A percentile compares a stretch with the other conserved stretches of the same genome.
These are phyloP conservation scores for Spinacia oleracea DNA, from an alignment of 179 eudicot species.

Conservation along the genomic window DNA sequence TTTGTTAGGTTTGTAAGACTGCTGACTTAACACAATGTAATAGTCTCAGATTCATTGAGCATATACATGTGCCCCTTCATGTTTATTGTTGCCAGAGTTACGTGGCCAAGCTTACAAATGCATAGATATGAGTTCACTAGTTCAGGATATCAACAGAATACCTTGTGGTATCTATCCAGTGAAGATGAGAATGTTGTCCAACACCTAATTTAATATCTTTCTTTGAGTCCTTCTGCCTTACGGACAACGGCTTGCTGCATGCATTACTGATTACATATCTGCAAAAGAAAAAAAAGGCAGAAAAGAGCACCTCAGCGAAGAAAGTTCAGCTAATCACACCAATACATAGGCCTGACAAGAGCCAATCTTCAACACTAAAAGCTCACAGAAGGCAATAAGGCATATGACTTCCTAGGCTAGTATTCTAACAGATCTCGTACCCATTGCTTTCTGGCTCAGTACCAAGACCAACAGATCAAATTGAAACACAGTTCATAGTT, in stretches of 20 bases:
- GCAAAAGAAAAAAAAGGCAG: conserved; percentile 18
- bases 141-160: conserved; percentile 23
- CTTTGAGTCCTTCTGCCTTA: conserved; percentile 88
- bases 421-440: not conserved
- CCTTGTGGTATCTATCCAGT: conserved; percentile 83
- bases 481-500: not conserved
- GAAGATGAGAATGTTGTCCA: conserved; percentile 83
- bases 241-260: conserved; percentile 69
- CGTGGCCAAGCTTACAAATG: not conserved
- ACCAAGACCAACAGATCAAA: not conserved
- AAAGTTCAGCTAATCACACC: not conserved
- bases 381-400: not conserved
- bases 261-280: conserved; percentile 95
- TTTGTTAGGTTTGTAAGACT: not conserved
- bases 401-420: not conserved
- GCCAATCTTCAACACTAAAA: not conserved
- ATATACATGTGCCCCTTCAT: not conserved
- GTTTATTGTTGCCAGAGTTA: not conserved
- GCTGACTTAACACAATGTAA: not conserved
- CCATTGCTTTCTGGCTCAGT: not conserved
- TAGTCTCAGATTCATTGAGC: not conserved
- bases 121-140: not conserved
- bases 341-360: not conserved
- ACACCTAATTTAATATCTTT: conserved; percentile 49
- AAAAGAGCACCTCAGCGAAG: not conserved